phyloP scores from a whole-genome alignment of 805 yeast species.

The Saccharomycopsis olivae region DNA sequence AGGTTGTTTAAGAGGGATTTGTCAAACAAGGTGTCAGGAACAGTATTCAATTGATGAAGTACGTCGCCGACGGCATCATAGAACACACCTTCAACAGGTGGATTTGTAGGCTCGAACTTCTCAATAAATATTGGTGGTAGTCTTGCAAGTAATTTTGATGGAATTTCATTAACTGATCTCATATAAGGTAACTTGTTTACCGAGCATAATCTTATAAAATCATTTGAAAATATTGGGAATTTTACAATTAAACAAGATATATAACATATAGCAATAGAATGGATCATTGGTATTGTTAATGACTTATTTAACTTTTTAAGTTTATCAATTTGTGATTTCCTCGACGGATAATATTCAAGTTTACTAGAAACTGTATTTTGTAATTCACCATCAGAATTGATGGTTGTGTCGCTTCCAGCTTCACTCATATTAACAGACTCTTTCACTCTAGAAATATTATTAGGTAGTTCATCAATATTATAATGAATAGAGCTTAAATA shows the following conservation, averaged over 20 bases:
- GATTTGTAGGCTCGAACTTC: conserved; percentile 29
- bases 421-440: conserved; percentile 16
- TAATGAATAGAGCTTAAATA: conserved; percentile 16
- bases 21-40: too few species aligned
- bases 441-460: too few species aligned
- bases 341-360: too few species aligned
- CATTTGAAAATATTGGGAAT: conserved; percentile 40
- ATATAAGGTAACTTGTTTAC: conserved; percentile 40
- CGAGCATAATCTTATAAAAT: conserved; percentile 33
- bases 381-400: conserved; percentile 9
- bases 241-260: conserved; percentile 38
- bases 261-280: conserved; percentile 34
- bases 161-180: conserved; percentile 30
- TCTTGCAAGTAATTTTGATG: conserved; percentile 27
- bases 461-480: background rate
- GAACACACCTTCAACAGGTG: conserved; percentile 32
- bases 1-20: too few species aligned
- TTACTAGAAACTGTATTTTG: background rate
- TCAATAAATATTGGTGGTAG: conserved; percentile 30
- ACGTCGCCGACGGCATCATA: conserved; percentile 18
- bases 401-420: conserved; percentile 17
- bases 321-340: background rate
- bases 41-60: background rate
- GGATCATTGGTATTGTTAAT: conserved; percentile 18
- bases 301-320: conserved; percentile 4